Conservation (phyloP, 1,284 basidiomycete genomes). For the Cryptococcus deneoformans region DNA sequence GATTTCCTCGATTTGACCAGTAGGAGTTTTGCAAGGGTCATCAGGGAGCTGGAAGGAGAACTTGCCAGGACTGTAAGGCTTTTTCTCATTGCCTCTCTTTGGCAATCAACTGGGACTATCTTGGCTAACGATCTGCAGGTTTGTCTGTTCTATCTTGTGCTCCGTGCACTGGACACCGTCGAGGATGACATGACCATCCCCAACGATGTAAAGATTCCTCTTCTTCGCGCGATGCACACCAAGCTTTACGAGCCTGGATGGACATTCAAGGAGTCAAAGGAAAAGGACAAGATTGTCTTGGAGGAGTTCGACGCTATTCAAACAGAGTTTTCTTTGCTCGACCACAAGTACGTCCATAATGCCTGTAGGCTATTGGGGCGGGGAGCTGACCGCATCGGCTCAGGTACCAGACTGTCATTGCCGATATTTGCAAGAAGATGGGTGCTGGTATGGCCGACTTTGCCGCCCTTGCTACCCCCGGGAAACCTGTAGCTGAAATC, state of each 20-base stretch:
- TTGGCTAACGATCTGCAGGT: slow-evolving; percentile 57
- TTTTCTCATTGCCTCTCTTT: slow-evolving; percentile 21
- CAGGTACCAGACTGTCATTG: slow-evolving; percentile 78
- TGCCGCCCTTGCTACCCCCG: slow-evolving; percentile 72
- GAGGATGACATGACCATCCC: slow-evolving; percentile 99
- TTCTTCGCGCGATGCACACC: slow-evolving; percentile 81
- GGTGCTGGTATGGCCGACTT: slow-evolving; percentile 94
- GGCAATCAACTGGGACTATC: neutral
- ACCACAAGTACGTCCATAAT: slow-evolving; percentile 55
- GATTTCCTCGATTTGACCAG: slow-evolving; percentile 83
- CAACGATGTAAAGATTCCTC: slow-evolving; percentile 78
- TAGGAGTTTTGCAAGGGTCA: slow-evolving; percentile 87
- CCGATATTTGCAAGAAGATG: slow-evolving; percentile 83
- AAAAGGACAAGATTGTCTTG: slow-evolving; percentile 86
- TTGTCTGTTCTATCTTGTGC: slow-evolving; percentile 91
- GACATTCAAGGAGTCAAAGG: slow-evolving; percentile 76
- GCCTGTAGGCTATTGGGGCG: neutral
- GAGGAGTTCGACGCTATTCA: slow-evolving; percentile 83
- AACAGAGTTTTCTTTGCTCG: slow-evolving; percentile 72
- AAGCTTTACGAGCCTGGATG: slow-evolving; percentile 81
- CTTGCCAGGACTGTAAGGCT: slow-evolving; percentile 76
- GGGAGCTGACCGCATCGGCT: neutral
- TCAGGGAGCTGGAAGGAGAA: slow-evolving; percentile 96
- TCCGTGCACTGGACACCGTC: slow-evolving; percentile 91
- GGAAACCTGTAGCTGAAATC: slow-evolving; percentile 64